Percentiles rank a stretch among this genome's conserved stretches.
Evolutionary conservation across 2,329 filamentous ascomycete species (phyloP).

Genomic region (Cercospora sesami): DNA sequence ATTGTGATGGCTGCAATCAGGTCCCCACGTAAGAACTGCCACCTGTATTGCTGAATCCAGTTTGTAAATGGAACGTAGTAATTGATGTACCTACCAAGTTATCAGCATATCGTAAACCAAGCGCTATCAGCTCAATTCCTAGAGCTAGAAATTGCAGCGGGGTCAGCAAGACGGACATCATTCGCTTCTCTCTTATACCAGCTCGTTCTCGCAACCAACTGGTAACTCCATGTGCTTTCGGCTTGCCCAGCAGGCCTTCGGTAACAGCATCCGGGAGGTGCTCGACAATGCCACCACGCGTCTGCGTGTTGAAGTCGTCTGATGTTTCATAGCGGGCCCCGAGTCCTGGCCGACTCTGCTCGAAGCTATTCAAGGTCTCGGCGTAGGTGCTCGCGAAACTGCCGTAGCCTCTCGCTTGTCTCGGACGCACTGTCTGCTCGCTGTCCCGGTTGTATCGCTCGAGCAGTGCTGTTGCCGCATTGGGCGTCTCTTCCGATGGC

Average conservation of each 20-base stretch:
- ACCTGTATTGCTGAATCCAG: conserved; percentile 86
- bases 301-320: conserved; percentile 28
- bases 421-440: conserved; percentile 65
- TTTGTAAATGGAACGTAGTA: conserved; percentile 92
- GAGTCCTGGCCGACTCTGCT: conserved; percentile 37
- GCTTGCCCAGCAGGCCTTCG: conserved; percentile 46
- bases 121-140: not conserved
- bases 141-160: not conserved
- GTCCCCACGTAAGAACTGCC: conserved; percentile 80
- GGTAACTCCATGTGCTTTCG: conserved; percentile 70
- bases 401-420: conserved; percentile 54
- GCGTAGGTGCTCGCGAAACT: conserved; percentile 38
- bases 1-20: conserved; percentile 88
- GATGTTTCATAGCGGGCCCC: conserved; percentile 23
- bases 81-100: conserved; percentile 69
- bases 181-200: conserved; percentile 69
- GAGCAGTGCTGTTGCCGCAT: conserved; percentile 43
- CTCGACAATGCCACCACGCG: conserved; percentile 41
- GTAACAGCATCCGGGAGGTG: conserved; percentile 46
- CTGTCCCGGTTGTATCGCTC: conserved; percentile 34
- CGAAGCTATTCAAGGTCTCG: conserved; percentile 25
- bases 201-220: conserved; percentile 69
- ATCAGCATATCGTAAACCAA: conserved; percentile 25
- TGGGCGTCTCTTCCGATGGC: conserved; percentile 36
- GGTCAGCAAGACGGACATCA: conserved; percentile 62